Evolutionary conservation across 495 filamentous ascomycete genomes (phyloP).

Genomic region (Neurospora sp.): DNA sequence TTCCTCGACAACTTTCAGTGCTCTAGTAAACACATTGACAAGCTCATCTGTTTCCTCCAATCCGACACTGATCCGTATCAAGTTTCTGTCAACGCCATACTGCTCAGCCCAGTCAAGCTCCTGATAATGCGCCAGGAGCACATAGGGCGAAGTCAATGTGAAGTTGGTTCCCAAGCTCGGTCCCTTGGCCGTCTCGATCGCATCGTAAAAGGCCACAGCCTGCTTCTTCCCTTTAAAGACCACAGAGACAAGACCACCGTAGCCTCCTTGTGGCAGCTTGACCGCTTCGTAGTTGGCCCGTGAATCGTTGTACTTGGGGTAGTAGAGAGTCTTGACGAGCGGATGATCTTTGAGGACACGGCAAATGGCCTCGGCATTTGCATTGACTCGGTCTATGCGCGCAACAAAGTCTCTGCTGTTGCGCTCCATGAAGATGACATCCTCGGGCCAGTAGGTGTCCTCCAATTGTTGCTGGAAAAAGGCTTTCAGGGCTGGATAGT

Average conservation of each 20-base stretch:
- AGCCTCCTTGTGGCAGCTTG: slow-evolving; percentile 67
- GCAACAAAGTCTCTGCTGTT: slow-evolving; percentile 89
- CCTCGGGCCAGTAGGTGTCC: slow-evolving; percentile 87
- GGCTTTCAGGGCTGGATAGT: slow-evolving; percentile 59
- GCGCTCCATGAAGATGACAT: slow-evolving; percentile 87
- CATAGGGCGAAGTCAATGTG: slow-evolving; percentile 81
- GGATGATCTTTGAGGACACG: slow-evolving; percentile 46
- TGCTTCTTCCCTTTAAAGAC: slow-evolving; percentile 62
- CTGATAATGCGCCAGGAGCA: slow-evolving; percentile 80
- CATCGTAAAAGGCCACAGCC: slow-evolving; percentile 75
- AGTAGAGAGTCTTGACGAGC: slow-evolving; percentile 71
- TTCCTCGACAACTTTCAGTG: slow-evolving; percentile 38
- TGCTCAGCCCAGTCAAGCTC: slow-evolving; percentile 83
- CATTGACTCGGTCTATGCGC: slow-evolving; percentile 75
- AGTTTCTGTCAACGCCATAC: slow-evolving; percentile 65
- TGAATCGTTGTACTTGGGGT: slow-evolving; percentile 70
- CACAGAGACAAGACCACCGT: slow-evolving; percentile 80
- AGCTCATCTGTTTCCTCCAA: slow-evolving; percentile 69
- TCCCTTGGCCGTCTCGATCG: slow-evolving; percentile 79
- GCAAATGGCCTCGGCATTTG: slow-evolving; percentile 76
- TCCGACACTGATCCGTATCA: slow-evolving; percentile 85
- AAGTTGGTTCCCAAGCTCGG: slow-evolving; percentile 97
- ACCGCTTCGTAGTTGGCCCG: slow-evolving; percentile 66
- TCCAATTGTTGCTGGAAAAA: slow-evolving; percentile 58
- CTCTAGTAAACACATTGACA: slow-evolving; percentile 34